These are phyloP conservation scores for Cyanidiococcus yangmingshanensis DNA, from an alignment of 23 red algal genomes.

Conservation along the genomic window DNA sequence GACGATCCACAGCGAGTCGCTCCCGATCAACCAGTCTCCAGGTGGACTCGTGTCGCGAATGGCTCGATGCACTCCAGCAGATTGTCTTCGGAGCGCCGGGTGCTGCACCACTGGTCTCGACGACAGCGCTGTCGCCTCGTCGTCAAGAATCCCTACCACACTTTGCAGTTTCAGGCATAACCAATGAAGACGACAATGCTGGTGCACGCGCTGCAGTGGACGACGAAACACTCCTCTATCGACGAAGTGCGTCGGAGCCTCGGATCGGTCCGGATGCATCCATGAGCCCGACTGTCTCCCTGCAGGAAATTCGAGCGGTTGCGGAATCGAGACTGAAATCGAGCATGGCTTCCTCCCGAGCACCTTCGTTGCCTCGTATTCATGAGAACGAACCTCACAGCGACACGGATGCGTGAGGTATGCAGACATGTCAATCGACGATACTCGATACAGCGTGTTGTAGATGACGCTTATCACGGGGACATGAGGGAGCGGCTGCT, in stretches of 20 bases:
- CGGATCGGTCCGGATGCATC: background rate
- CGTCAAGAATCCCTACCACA: background rate
- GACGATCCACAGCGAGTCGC: constrained; percentile 27
- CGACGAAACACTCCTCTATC: background rate
- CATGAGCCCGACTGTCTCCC: background rate
- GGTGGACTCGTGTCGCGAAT: constrained; percentile 37
- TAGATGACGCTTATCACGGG: no score
- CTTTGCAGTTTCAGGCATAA: background rate
- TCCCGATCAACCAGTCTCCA: constrained; percentile 27
- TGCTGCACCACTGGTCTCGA: constrained; percentile 1
- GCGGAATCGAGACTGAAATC: background rate
- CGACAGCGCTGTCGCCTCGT: background rate
- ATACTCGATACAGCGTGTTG: no score
- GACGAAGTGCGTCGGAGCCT: background rate
- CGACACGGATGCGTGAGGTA: no score
- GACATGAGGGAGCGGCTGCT: no score
- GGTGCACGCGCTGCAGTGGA: background rate
- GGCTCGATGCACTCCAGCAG: constrained; percentile 21
- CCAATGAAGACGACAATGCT: background rate
- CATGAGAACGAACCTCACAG: background rate
- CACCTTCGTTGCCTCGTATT: background rate
- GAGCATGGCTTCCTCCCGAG: background rate
- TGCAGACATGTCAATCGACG: no score
- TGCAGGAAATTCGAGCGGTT: background rate
- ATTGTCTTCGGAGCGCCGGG: background rate